Base-by-base conservation (phyloP, 805 yeast genomes). In the Huiozyma sinensis region DNA sequence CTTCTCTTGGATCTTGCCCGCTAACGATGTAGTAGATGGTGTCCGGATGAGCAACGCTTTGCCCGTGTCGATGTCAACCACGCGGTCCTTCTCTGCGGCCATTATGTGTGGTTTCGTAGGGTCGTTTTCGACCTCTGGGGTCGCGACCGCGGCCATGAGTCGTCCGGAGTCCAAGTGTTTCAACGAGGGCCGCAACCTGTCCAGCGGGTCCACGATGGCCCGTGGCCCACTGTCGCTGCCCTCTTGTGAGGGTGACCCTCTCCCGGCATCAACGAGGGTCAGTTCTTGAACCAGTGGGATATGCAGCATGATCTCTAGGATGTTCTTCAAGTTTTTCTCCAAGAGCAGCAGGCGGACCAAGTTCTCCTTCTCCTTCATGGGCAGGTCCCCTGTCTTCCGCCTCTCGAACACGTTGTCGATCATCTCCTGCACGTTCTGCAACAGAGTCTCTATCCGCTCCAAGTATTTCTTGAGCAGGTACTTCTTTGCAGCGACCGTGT, bases 1-100 rank as follows among this genome's bases (percentile, higher is more conserved):
- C 48, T 79, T 80, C 58, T 87, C 95, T 61, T 83, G 86, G 60
- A 77, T 81, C 11, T 88, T 86, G 55, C 83, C 78, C 9, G 65
- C 56, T 3, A 83, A 73, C 0, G 84, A 76, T 1, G 83, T 79
- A 49, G 76, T 82, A 0, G 86, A 79, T 5, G 75, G 65, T 51
- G 81, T 70, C 63, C 79, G 72, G 12, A 43, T 37, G 48, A 81
- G 64, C 17, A 83, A 79, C 1, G 89, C 86, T 50, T 79, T 68
- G 39, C 92, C 92, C 24, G 41, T 39, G 24, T 39, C 41, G 12
- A 39, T 5, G 31, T 39, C 41, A n/a, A 39, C 13, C n/a, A 39
- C 32, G 24, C 32, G n/a, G 31, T 39, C 41, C 29, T 24, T 24
- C 13, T 31, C 32, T 39, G 24, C 34, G 27, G 33, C 41, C 9